phyloP scores from a whole-genome alignment of 441 rosid genomes.

The Pelargonium fulgidum region DNA sequence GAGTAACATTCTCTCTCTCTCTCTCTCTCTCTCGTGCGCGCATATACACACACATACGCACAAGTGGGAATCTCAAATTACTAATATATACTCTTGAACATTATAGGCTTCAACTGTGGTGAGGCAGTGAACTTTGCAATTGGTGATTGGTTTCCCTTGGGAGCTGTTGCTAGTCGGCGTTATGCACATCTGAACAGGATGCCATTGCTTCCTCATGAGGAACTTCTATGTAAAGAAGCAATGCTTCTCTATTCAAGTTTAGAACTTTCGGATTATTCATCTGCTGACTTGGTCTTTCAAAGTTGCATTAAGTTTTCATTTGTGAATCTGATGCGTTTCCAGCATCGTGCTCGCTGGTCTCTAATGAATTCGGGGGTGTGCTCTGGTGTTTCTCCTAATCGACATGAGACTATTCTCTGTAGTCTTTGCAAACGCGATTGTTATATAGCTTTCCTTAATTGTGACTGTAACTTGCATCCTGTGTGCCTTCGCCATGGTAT shows the following conservation, averaged over 20 bases:
- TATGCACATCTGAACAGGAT: constrained; percentile 82
- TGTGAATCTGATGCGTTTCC: constrained; percentile 76
- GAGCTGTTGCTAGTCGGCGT: constrained; percentile 86
- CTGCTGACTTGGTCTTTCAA: constrained; percentile 52
- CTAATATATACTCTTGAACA: constrained; percentile 12
- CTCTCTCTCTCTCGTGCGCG: not conserved
- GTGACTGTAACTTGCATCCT: constrained; percentile 64
- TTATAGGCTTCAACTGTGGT: constrained; percentile 91
- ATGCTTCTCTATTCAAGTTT: constrained; percentile 49
- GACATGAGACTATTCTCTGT: constrained; percentile 65
- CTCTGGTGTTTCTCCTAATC: constrained; percentile 41
- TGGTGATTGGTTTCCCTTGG: constrained; percentile 94
- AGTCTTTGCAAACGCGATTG: constrained; percentile 92
- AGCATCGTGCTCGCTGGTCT: constrained; percentile 79
- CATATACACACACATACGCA: not conserved
- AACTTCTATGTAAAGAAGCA: constrained; percentile 92
- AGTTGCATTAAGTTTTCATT: constrained; percentile 58
- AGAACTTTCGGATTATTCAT: constrained; percentile 43
- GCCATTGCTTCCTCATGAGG: constrained; percentile 97
- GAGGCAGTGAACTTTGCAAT: constrained; percentile 99
- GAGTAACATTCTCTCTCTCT: not conserved
- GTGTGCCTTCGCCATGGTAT: constrained; percentile 95
- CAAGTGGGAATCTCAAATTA: not conserved
- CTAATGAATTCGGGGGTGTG: constrained; percentile 61
- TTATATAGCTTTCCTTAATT: constrained; percentile 73